phyloP scores from a whole-genome alignment of 2,329 filamentous ascomycete species.

The Microdochium paspali region DNA sequence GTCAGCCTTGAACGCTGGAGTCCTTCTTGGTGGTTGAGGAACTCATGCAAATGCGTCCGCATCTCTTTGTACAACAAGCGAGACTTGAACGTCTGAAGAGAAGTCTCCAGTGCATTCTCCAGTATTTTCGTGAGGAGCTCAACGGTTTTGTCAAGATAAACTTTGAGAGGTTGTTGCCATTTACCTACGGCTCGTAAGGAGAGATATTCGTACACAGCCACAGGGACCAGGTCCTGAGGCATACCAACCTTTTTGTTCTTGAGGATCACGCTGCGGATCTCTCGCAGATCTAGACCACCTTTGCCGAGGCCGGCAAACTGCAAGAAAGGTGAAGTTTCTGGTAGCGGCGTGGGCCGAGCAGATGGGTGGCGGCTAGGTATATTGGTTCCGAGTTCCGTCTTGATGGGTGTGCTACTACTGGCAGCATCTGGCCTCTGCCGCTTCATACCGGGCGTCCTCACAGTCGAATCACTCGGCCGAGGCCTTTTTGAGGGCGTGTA shows the following conservation, averaged over 20 bases:
- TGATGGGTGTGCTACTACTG: slow-evolving; percentile 17
- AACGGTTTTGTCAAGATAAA: slow-evolving; percentile 37
- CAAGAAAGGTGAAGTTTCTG: slow-evolving; percentile 21
- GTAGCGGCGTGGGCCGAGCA: slow-evolving; percentile 9
- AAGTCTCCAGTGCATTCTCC: slow-evolving; percentile 31
- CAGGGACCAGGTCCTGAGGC: slow-evolving; percentile 44
- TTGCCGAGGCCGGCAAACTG: slow-evolving; percentile 27
- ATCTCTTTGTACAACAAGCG: slow-evolving; percentile 40
- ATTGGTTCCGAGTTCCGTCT: slow-evolving; percentile 23
- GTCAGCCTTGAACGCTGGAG: slow-evolving; percentile 26
- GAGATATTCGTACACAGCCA: slow-evolving; percentile 49
- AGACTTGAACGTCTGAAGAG: slow-evolving; percentile 37
- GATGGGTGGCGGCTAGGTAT: slow-evolving; percentile 17
- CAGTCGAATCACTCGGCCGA: slow-evolving; percentile 18
- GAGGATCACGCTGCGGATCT: slow-evolving; percentile 45
- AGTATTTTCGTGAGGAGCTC: slow-evolving; percentile 36
- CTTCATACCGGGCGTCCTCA: slow-evolving; percentile 16
- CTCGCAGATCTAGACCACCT: slow-evolving; percentile 33
- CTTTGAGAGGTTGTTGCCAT: slow-evolving; percentile 45
- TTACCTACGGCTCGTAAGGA: slow-evolving; percentile 45
- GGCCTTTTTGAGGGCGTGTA: slow-evolving; percentile 15
- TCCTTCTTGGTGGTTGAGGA: slow-evolving; percentile 28
- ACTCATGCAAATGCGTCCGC: slow-evolving; percentile 29
- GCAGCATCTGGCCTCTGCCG: slow-evolving; percentile 10
- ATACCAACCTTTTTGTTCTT: slow-evolving; percentile 46